Conservation (phyloP, 1,284 basidiomycete genomes). For the Papiliotrema terrestris region DNA sequence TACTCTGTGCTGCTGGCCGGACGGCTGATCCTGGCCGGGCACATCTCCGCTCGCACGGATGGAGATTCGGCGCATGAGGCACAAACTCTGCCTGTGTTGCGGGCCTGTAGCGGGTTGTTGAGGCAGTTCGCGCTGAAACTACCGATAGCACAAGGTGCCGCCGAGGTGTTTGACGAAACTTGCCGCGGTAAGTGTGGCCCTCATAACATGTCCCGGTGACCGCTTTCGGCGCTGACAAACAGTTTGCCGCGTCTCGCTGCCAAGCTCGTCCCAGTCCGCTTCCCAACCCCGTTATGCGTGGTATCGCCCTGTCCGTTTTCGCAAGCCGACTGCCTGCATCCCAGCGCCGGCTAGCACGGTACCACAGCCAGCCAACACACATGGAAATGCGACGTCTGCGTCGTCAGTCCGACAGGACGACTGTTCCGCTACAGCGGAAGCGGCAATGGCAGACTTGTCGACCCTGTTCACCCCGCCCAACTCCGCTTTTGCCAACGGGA, state of each 20-base stretch:
- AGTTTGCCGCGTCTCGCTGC: neutral
- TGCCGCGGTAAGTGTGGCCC: neutral
- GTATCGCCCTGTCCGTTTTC: neutral
- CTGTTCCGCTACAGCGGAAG: neutral
- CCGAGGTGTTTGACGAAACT: constrained; percentile 18
- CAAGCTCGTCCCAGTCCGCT: neutral
- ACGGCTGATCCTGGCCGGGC: constrained; percentile 10
- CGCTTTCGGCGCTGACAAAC: neutral
- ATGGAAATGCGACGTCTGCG: too few species aligned
- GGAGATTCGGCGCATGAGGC: constrained; percentile 6
- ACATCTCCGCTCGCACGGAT: constrained; percentile 11
- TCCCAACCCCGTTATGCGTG: neutral
- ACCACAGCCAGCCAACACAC: too few species aligned
- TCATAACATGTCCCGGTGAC: neutral
- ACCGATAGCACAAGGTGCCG: constrained; percentile 14
- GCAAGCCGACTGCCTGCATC: neutral
- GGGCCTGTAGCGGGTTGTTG: constrained; percentile 10
- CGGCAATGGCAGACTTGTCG: neutral
- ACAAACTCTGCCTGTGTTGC: constrained; percentile 10
- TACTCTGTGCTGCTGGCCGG: constrained; percentile 15
- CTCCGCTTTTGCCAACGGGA: too few species aligned
- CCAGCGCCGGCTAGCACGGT: too few species aligned
- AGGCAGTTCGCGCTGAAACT: constrained; percentile 12
- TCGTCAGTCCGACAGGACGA: too few species aligned
- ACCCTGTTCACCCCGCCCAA: too few species aligned